Evolutionary conservation across 2,329 filamentous ascomycete species (phyloP).

Genomic region (Elsinoe batatas): DNA sequence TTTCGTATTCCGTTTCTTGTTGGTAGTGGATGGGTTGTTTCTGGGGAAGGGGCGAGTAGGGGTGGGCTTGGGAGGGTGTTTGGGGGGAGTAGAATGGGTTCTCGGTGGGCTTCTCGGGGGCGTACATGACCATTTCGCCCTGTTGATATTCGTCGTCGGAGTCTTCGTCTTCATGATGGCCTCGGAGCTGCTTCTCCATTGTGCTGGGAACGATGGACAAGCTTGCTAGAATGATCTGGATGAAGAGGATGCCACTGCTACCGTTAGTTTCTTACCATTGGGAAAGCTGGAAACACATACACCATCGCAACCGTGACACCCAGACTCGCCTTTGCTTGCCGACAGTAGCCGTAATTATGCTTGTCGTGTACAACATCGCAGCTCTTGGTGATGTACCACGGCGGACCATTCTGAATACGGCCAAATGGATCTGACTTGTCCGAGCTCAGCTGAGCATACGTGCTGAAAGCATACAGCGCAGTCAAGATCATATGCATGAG

Average conservation of each 20-base stretch:
- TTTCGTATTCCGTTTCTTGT: slow-evolving; percentile 32
- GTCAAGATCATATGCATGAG: slow-evolving; percentile 49
- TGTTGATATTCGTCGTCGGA: slow-evolving; percentile 26
- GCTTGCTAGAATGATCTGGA: slow-evolving; percentile 49
- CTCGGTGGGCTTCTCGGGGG: slow-evolving; percentile 30
- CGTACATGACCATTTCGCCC: slow-evolving; percentile 44
- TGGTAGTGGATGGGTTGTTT: slow-evolving; percentile 21
- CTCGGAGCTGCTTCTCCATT: slow-evolving; percentile 23
- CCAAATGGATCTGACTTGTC: slow-evolving; percentile 59
- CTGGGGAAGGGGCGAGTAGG: slow-evolving; percentile 5
- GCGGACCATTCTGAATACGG: slow-evolving; percentile 46
- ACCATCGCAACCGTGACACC: slow-evolving; percentile 55
- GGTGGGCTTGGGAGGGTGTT: slow-evolving; percentile 2
- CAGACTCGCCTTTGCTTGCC: slow-evolving; percentile 58
- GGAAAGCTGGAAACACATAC: slow-evolving; percentile 26
- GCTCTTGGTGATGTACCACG: slow-evolving; percentile 67
- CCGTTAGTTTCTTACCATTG: neutral
- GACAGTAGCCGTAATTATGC: slow-evolving; percentile 46
- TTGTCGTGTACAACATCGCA: slow-evolving; percentile 46
- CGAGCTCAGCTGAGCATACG: slow-evolving; percentile 62
- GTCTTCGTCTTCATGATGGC: slow-evolving; percentile 18
- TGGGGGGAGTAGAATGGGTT: slow-evolving; percentile 15
- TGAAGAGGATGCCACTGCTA: slow-evolving; percentile 46
- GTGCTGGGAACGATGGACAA: slow-evolving; percentile 43
- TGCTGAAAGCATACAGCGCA: slow-evolving; percentile 54